These are phyloP conservation scores for Talaromyces sp. DNA, from an alignment of 2,329 filamentous ascomycete species.

Conservation along the genomic window DNA sequence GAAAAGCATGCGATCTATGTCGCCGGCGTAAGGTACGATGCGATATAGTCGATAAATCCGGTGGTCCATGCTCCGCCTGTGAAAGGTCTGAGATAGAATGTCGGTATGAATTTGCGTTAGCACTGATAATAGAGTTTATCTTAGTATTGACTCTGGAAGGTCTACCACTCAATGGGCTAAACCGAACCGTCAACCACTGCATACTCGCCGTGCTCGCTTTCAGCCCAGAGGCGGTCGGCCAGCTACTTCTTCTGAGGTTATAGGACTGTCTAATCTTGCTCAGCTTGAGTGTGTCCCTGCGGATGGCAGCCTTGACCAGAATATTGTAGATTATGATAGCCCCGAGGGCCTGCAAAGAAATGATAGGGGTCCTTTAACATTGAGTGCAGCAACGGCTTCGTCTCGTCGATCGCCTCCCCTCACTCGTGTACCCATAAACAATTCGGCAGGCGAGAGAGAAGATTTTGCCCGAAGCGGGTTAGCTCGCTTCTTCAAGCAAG, in stretches of 20 bases:
- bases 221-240: background rate
- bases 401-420: background rate
- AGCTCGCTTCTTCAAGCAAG: slow-evolving; percentile 10
- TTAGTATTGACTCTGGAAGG: background rate
- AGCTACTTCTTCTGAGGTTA: background rate
- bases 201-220: background rate
- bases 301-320: background rate
- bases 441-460: background rate
- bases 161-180: slow-evolving; percentile 1
- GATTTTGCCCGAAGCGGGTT: background rate
- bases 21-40: background rate
- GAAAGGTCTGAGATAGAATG: background rate
- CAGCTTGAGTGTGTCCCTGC: background rate
- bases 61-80: background rate
- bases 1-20: background rate
- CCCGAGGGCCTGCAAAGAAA: background rate
- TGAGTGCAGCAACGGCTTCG: background rate
- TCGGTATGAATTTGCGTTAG: background rate
- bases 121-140: background rate
- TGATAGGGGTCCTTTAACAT: background rate
- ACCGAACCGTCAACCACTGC: background rate
- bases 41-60: slow-evolving; percentile 1
- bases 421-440: background rate
- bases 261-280: background rate
- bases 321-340: background rate